A percentile compares a stretch with the other conserved stretches of the same genome.
Conservation (phyloP, 352 stramenopile species). For the Phytophthora idaei region DNA sequence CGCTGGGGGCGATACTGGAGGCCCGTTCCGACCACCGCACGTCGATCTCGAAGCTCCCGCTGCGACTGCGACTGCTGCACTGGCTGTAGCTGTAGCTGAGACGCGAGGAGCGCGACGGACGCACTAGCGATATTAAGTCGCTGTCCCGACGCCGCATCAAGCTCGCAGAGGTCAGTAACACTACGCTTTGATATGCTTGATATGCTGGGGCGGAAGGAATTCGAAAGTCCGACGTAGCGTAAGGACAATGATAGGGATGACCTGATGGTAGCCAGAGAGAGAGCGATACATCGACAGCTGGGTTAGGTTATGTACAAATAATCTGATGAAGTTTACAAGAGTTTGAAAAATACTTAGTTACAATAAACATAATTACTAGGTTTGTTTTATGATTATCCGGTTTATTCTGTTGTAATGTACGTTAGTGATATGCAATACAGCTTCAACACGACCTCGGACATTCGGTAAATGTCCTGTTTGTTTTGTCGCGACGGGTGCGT, state of each 20-base stretch:
- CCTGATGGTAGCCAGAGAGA: conserved; percentile 10
- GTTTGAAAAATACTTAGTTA: not conserved
- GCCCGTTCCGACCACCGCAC: conserved; percentile 24
- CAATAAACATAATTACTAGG: not conserved
- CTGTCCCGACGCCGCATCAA: conserved; percentile 40
- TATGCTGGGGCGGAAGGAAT: conserved; percentile 17
- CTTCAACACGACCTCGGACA: conserved; percentile 14
- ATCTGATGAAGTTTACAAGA: conserved; percentile 1
- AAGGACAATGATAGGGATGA: conserved; percentile 2
- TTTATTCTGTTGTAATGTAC: conserved; percentile 9
- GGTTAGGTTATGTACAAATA: conserved; percentile 4
- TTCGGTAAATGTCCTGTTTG: conserved; percentile 11
- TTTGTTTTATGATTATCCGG: conserved; percentile 5
- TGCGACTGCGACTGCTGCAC: conserved; percentile 42
- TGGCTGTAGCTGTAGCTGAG: conserved; percentile 42
- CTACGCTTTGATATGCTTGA: not conserved
- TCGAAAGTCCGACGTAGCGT: conserved; percentile 12
- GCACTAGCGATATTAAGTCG: conserved; percentile 30
- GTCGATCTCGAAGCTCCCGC: conserved; percentile 38
- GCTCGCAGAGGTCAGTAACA: not conserved
- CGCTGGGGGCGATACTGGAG: conserved; percentile 25
- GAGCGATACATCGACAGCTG: conserved; percentile 17
- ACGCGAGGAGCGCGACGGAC: conserved; percentile 7
- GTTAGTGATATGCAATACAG: conserved; percentile 16
- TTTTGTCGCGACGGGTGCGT: conserved; percentile 5